Conservation (phyloP, 2,329 filamentous ascomycete species). For the Trichophyton mentagrophytes region DNA sequence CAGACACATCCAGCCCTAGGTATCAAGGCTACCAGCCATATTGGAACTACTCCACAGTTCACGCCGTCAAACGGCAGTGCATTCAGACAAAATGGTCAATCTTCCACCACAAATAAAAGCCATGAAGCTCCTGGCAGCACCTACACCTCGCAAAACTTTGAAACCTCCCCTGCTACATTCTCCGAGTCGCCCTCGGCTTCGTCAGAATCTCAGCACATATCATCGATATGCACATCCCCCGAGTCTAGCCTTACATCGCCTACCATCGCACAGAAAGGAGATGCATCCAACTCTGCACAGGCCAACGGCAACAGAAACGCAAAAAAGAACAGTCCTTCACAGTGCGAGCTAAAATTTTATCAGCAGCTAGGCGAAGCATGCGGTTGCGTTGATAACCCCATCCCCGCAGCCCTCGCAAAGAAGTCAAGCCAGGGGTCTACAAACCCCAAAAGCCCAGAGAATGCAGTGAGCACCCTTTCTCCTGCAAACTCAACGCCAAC, state of each 20-base stretch:
- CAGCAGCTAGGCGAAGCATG: slow-evolving; percentile 34
- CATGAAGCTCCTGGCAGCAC: background rate
- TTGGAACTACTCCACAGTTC: background rate
- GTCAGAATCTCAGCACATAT: slow-evolving; percentile 35
- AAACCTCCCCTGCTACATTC: slow-evolving; percentile 8
- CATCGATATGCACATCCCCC: slow-evolving; percentile 40
- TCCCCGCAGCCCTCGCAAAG: slow-evolving; percentile 26
- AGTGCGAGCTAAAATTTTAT: slow-evolving; percentile 34
- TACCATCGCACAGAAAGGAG: slow-evolving; percentile 26
- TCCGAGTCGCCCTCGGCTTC: slow-evolving; percentile 38
- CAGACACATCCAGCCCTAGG: slow-evolving; percentile 1
- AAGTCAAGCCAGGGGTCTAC: background rate
- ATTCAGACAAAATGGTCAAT: background rate
- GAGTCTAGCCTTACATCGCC: slow-evolving; percentile 32
- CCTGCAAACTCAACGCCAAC: background rate
- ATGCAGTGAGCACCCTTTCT: background rate
- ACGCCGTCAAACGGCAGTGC: background rate
- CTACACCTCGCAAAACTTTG: background rate
- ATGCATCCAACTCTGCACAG: background rate
- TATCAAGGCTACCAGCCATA: background rate
- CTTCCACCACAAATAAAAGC: background rate
- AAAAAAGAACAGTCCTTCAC: background rate
- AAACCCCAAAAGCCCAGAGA: slow-evolving; percentile 4
- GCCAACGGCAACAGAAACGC: background rate
- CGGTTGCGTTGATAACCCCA: slow-evolving; percentile 33